phyloP scores from a whole-genome alignment of 1,284 basidiomycete genomes.

The Pyrrhoderma noxium region DNA sequence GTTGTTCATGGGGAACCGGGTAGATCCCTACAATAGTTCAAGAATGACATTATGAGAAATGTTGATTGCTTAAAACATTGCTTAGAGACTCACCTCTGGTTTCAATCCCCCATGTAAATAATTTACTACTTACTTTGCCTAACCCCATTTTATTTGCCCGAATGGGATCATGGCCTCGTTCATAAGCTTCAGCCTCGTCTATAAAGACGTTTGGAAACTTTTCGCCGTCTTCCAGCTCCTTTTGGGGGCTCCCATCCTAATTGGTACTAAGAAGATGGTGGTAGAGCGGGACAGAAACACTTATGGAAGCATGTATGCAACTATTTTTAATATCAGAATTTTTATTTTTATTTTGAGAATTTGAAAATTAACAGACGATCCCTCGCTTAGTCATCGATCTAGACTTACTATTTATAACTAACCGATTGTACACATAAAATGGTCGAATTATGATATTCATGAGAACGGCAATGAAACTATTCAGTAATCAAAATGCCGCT shows the following conservation, averaged over 20 bases:
- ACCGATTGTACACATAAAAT: too few relatives aligned
- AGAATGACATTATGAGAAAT: background rate
- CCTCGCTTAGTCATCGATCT: too few relatives aligned
- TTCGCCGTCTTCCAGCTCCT: background rate
- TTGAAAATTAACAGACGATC: too few relatives aligned
- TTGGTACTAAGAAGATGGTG: too few relatives aligned
- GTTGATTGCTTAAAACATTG: background rate
- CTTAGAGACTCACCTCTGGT: slow-evolving; percentile 8
- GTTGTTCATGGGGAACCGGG: slow-evolving; percentile 42
- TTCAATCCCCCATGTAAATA: slow-evolving; percentile 17
- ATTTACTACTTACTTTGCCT: slow-evolving; percentile 4
- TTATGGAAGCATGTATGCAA: too few relatives aligned
- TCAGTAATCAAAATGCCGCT: background rate
- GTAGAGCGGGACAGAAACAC: too few relatives aligned
- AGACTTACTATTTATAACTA: too few relatives aligned
- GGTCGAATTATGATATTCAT: too few relatives aligned
- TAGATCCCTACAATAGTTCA: slow-evolving; percentile 35
- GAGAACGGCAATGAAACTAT: background rate
- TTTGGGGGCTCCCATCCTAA: too few relatives aligned
- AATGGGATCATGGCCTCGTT: slow-evolving; percentile 5
- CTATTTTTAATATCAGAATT: too few relatives aligned
- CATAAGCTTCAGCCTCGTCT: background rate
- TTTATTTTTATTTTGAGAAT: too few relatives aligned
- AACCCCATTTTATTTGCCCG: slow-evolving; percentile 6
- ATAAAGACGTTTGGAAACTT: background rate